Conservation (phyloP, 1,284 basidiomycete genomes). For the Apiotrichum mycotoxinovorans region DNA sequence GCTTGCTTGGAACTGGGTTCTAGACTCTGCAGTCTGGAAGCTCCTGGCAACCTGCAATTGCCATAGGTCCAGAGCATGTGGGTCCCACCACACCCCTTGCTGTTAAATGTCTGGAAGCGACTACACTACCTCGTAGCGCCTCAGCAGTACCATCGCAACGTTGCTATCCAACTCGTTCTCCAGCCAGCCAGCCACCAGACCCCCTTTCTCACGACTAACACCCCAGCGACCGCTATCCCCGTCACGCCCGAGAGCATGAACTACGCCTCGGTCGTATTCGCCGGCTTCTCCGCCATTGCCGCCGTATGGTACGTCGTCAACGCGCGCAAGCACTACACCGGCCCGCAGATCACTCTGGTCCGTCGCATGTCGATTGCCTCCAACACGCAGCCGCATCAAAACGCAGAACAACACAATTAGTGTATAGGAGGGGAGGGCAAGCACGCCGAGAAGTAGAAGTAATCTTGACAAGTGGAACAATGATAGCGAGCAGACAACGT, state of each 20-base stretch:
- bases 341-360: conserved; percentile 21
- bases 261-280: conserved; percentile 61
- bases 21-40: too few relatives aligned
- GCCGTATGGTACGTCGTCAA: conserved; percentile 58
- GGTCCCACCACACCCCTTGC: too few relatives aligned
- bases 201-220: background rate
- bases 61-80: too few relatives aligned
- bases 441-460: background rate
- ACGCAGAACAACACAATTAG: too few relatives aligned
- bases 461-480: too few relatives aligned
- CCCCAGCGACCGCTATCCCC: conserved; percentile 33
- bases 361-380: background rate
- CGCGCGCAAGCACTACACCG: conserved; percentile 40
- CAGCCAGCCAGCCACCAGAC: background rate
- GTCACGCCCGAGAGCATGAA: conserved; percentile 36
- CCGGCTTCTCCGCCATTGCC: conserved; percentile 58
- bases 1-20: too few relatives aligned
- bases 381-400: too few relatives aligned
- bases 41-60: too few relatives aligned
- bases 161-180: conserved; percentile 23
- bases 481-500: too few relatives aligned
- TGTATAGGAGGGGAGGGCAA: too few relatives aligned
- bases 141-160: background rate
- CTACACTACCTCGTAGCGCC: background rate
- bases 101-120: too few relatives aligned